Base-by-base conservation (phyloP, 2,329 filamentous ascomycete species). In the Botrytis paeoniae region DNA sequence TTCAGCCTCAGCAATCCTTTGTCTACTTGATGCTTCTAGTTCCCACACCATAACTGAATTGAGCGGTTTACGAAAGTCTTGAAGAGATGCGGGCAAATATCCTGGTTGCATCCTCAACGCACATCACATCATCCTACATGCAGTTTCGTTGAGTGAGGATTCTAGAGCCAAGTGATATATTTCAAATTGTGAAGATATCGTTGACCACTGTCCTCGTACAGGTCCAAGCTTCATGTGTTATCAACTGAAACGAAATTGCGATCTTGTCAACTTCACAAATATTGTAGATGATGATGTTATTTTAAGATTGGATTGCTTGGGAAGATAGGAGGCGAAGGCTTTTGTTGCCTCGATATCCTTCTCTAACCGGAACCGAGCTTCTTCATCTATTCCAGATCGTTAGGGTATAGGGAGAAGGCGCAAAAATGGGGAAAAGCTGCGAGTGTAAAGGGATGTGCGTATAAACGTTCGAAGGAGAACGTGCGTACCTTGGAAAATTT, bases 221-320 rank as follows among this genome's bases (percentile, higher is more conserved):
- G 39, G 63, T 22, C 70, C 63, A 72, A 69, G 70, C 70, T 69
- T 61, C 63, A 48, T 64, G 48, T 61, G 54, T 51, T 59, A 61
- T 60, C 70, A 37, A n/a, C 16, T 41, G 54, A 69, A 72, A 72
- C 41, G 51, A 72, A 29, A 51, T 69, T 69, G 54, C 54, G 39
- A 61, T 61, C 29, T 59, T 69, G 70, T 25, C 45, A 41, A 68
- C 39, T 29, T 51, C 45, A 41, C 32, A 41, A 18, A 35, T n/a
- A 16, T 51, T 29, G 25, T 51, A 61, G 43, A 60, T 41, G 18
- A 25, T 39, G 25, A 57, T 69, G 37, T 69, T 57, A 59, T 22
- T 60, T 43, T 66, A 29, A 32, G 61, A 68, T 39, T 54, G 25
- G 18, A 12, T 54, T 57, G 16, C 32, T 45, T 68, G n/a, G 41